These are phyloP conservation scores for Lodderomyces elongisporus DNA, from an alignment of 1,139 yeast species.

Conservation along the genomic window DNA sequence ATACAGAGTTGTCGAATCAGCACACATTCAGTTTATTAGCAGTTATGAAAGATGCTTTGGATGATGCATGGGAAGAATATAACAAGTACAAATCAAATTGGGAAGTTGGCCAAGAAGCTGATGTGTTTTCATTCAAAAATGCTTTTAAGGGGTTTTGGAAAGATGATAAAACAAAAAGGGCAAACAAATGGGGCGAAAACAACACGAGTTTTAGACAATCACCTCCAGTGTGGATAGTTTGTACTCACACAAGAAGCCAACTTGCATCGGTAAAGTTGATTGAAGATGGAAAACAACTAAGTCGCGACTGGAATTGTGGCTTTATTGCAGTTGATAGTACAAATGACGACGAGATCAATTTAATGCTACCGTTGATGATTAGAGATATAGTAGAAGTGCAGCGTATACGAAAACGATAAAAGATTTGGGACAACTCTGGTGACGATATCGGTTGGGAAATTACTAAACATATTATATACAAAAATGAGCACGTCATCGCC, in stretches of 20 bases:
- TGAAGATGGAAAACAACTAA: constrained; percentile 51
- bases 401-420: no score
- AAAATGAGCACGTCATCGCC: no score
- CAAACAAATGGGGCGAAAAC: constrained; percentile 11
- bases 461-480: no score
- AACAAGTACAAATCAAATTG: constrained; percentile 48
- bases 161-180: background rate
- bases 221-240: constrained; percentile 65
- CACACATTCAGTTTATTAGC: constrained; percentile 42
- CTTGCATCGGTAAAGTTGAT: constrained; percentile 56
- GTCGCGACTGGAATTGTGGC: constrained; percentile 58
- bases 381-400: constrained; percentile 42
- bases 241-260: constrained; percentile 54
- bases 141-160: constrained; percentile 50
- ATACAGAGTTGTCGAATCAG: constrained; percentile 13
- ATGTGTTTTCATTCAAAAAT: constrained; percentile 54
- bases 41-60: constrained; percentile 48
- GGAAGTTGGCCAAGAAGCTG: constrained; percentile 62
- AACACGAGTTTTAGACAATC: constrained; percentile 22
- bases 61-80: constrained; percentile 73
- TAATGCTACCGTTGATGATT: constrained; percentile 49
- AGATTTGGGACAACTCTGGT: no score
- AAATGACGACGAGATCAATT: constrained; percentile 46
- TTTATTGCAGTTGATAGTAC: constrained; percentile 53
- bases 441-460: no score